These are phyloP conservation scores for Schwanniomyces yamadae DNA, from an alignment of 805 yeast species.

Conservation along the genomic window DNA sequence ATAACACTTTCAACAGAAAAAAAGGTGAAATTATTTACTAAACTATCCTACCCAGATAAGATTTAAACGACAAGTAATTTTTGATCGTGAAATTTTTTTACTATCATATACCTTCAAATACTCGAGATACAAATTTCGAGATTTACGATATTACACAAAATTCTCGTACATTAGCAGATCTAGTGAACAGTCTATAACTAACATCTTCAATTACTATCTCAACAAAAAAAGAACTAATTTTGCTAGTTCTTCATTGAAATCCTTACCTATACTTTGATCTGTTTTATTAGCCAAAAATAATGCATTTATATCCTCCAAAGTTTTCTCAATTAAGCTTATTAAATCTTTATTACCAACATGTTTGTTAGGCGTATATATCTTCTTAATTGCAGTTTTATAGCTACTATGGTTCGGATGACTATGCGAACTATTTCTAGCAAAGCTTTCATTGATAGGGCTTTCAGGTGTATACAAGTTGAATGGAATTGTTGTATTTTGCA, in stretches of 20 bases:
- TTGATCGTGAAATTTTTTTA: not conserved
- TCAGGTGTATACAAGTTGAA: slow-evolving; percentile 1
- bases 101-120: not conserved
- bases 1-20: too few species aligned
- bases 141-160: slow-evolving; percentile 1
- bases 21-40: not conserved
- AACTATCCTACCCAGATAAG: slow-evolving; percentile 2
- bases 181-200: too few species aligned
- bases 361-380: slow-evolving; percentile 34
- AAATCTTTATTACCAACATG: slow-evolving; percentile 31
- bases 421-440: slow-evolving; percentile 4
- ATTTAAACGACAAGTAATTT: not conserved
- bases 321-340: slow-evolving; percentile 25
- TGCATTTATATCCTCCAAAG: slow-evolving; percentile 26
- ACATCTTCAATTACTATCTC: slow-evolving; percentile 2
- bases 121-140: slow-evolving; percentile 3
- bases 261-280: slow-evolving; percentile 6
- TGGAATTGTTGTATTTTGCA: not conserved
- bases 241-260: slow-evolving; percentile 18
- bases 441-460: not conserved
- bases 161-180: too few species aligned
- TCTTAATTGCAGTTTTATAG: slow-evolving; percentile 36
- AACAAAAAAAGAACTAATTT: slow-evolving; percentile 13
- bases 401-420: slow-evolving; percentile 10
- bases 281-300: slow-evolving; percentile 11